Base-by-base conservation (phyloP, 2,329 filamentous ascomycete genomes). In the Diaporthe sp. region DNA sequence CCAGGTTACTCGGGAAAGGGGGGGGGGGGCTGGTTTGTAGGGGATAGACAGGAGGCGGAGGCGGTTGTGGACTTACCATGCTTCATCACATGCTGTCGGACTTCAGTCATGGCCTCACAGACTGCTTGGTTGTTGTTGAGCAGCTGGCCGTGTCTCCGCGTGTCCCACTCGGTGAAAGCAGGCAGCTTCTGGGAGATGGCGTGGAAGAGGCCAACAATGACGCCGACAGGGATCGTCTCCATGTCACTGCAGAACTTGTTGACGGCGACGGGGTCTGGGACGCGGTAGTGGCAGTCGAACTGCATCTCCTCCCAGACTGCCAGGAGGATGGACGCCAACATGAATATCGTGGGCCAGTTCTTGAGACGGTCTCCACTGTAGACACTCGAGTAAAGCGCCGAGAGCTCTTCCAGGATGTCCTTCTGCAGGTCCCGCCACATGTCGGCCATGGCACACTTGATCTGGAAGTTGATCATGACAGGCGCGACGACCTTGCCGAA, bases 401-500 rank as follows among this genome's bases (percentile, higher is more conserved):
- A 98, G 1, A 98, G 90, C 87, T 98, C 96, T 87, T 98, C 96
- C 3, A 98, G 90, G 51, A 98, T 95, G 80, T 98, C 96, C 87
- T 97, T 98, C 84, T 98, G 96, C 75, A 98, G 89, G 85, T 98
- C 96, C 79, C 96, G 95, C 96, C 96, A 98, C 95, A 98, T 97
- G 82, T 97, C 95, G 79, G 96, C 96, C 86, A 98, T 93, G 73
- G 96, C 96, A 81, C 94, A 97, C 90, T 98, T 98, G 88, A 98
- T 95, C 87, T 98, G 95, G 91, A 98, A 98, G 89, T 98, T 98
- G 91, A 98, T 97, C 96, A 98, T 98, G 83, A 98, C 96, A 17
- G 96, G 96, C 22, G 96, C 96, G 78, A 98, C 92, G 49, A 94
- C 96, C 88, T 96, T 96, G 82, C 96, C 96, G 80, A 91, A 93